Evolutionary conservation across 805 yeast species (phyloP), one percentile per base, ranked within the genome.

Genomic region (Ogataea siamensis): DNA sequence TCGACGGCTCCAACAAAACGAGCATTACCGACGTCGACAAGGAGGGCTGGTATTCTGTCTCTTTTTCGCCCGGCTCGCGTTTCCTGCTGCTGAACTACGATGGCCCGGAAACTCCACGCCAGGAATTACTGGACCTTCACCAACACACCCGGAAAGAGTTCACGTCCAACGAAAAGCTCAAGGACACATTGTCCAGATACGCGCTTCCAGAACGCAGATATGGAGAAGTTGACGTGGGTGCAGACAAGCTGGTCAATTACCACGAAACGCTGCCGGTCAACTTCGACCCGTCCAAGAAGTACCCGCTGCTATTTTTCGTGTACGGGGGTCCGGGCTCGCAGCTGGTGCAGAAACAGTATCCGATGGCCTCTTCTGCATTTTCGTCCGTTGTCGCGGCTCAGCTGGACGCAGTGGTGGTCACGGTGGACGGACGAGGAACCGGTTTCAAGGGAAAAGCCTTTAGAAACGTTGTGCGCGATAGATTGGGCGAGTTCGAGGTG

Each of bases 251-350:
- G 4, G 40, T 55, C 9, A 86, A 89, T 60, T 74, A 77, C 19
- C 71, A 78, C 42, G 96, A 89, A 59, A 82, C 87, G 5, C 66
- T 80, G 29, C 98, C 98, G 1, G 72, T 80, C 28, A 65, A 71
- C 47, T 93, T 93, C 57, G 73, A 85, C 51, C 51, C 59, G 5
- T 52, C 63, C 7, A 66, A 70, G 51, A 70, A 80, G 57, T 88
- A 91, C 58, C 98, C 98, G 0, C 79, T 93, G 0, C 68, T 93
- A 42, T 91, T 93, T 58, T 88, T 73, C 57, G 88, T 88, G 4
- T 93, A 93, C 56, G 97, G 96, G 15, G 99, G 99, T 0, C 99
- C 99, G 7, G 93, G 88, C 23, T 84, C 95, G 5, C 98, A 93
- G 60, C 68, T 76, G 37, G 96, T 91, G 5, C 66, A 71, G 28